A percentile compares a stretch with the other conserved stretches of the same genome.
phyloP scores from a whole-genome alignment of 257 asterid species.

The Solanum peruvianum region DNA sequence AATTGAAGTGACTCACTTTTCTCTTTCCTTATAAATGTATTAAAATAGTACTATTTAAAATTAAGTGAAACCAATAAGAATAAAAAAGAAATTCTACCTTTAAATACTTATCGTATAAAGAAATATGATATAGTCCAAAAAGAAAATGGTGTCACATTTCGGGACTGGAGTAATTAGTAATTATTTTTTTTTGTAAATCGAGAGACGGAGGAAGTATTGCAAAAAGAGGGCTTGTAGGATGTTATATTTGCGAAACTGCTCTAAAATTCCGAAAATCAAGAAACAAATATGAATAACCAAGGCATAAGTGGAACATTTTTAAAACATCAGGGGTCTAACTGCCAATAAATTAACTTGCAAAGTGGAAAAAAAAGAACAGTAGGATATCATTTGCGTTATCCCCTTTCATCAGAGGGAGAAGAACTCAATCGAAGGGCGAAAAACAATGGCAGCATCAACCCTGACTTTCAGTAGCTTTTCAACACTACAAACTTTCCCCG shows the following conservation, averaged over 20 bases:
- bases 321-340: background rate
- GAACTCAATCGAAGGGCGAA: background rate
- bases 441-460: constrained; percentile 2
- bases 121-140: no score
- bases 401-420: background rate
- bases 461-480: background rate
- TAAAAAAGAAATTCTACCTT: no score
- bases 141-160: no score
- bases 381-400: background rate
- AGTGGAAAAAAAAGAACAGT: background rate
- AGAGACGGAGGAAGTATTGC: background rate
- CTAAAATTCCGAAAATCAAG: background rate
- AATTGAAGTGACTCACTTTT: no score
- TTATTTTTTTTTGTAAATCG: background rate
- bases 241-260: background rate
- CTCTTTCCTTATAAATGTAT: no score
- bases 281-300: background rate
- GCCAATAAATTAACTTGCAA: background rate
- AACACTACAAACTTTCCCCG: background rate
- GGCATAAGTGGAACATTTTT: background rate
- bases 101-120: no score
- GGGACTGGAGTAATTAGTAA: no score
- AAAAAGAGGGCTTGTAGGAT: background rate
- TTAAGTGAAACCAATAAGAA: no score
- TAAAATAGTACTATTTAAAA: no score